A percentile compares a stretch with the other conserved stretches of the same genome.
These are phyloP conservation scores for Penicillium paneum DNA, from an alignment of 2,329 filamentous ascomycete species.

Conservation along the genomic window DNA sequence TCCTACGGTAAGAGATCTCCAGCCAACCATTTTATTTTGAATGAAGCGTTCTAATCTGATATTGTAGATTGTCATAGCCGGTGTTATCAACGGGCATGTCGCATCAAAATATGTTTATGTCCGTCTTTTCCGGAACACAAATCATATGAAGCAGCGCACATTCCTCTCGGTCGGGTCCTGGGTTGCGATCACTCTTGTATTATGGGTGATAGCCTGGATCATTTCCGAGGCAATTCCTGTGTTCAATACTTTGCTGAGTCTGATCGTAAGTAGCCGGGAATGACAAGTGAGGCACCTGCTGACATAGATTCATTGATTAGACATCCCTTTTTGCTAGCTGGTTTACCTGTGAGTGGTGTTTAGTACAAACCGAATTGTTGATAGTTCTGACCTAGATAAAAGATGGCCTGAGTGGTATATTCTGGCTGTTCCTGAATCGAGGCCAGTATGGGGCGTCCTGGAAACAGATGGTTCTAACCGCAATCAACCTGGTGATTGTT, in stretches of 20 bases:
- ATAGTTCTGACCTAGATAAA: not conserved
- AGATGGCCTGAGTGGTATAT: slow-evolving; percentile 16
- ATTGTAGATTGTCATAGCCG: slow-evolving; percentile 59
- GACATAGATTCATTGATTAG: slow-evolving; percentile 20
- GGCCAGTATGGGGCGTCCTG: slow-evolving; percentile 7
- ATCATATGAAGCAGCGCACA: slow-evolving; percentile 49
- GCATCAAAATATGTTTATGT: slow-evolving; percentile 64
- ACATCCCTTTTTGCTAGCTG: slow-evolving; percentile 60
- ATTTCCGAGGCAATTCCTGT: slow-evolving; percentile 67
- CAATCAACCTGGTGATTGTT: slow-evolving; percentile 10
- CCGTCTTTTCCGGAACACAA: slow-evolving; percentile 59
- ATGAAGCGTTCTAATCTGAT: not conserved
- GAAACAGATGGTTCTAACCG: slow-evolving; percentile 8
- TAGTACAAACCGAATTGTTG: fast-evolving
- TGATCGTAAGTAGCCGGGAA: slow-evolving; percentile 43
- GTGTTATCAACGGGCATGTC: slow-evolving; percentile 65
- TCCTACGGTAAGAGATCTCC: slow-evolving; percentile 48
- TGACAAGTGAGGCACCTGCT: not conserved
- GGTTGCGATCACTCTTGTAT: slow-evolving; percentile 52
- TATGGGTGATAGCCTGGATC: slow-evolving; percentile 62
- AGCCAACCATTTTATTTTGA: not conserved
- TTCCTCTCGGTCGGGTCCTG: slow-evolving; percentile 53
- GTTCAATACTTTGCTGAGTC: slow-evolving; percentile 62
- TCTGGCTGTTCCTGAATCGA: slow-evolving; percentile 15
- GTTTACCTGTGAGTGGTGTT: slow-evolving; percentile 51